Evolutionary conservation across 2,329 filamentous ascomycete genomes (phyloP).

Genomic region (Fusarium sp.): DNA sequence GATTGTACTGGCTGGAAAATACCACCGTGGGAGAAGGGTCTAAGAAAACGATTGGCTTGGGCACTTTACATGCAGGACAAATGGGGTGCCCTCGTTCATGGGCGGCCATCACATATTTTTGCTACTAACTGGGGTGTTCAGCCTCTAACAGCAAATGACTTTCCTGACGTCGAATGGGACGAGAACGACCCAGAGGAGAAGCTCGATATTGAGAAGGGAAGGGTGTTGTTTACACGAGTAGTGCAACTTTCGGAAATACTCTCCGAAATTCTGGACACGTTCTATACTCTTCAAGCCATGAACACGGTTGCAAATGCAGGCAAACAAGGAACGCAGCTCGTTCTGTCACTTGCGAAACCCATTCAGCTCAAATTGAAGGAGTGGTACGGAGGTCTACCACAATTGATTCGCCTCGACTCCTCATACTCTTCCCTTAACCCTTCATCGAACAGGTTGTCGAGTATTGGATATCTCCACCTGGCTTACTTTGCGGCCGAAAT

Average conservation of each 20-base stretch:
- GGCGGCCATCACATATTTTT: slow-evolving; percentile 81
- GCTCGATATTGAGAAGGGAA: slow-evolving; percentile 72
- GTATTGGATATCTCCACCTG: slow-evolving; percentile 83
- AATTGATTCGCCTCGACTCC: slow-evolving; percentile 72
- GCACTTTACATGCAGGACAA: slow-evolving; percentile 93
- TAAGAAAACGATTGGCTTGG: slow-evolving; percentile 89
- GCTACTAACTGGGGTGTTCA: slow-evolving; percentile 80
- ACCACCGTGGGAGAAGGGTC: slow-evolving; percentile 83
- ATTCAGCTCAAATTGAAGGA: slow-evolving; percentile 85
- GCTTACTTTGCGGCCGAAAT: slow-evolving; percentile 96
- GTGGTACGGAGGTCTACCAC: slow-evolving; percentile 79
- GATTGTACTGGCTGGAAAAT: slow-evolving; percentile 91
- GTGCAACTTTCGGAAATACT: slow-evolving; percentile 79
- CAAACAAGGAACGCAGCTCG: slow-evolving; percentile 74
- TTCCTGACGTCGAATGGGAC: slow-evolving; percentile 75
- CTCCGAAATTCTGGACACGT: slow-evolving; percentile 82
- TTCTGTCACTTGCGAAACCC: slow-evolving; percentile 79
- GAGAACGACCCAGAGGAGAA: slow-evolving; percentile 70
- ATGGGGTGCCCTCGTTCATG: slow-evolving; percentile 87
- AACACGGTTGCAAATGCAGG: slow-evolving; percentile 73
- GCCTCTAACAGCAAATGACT: slow-evolving; percentile 71
- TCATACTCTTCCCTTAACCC: slow-evolving; percentile 51
- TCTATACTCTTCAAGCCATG: slow-evolving; percentile 83
- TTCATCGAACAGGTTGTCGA: slow-evolving; percentile 60
- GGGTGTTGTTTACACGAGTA: slow-evolving; percentile 78